Evolutionary conservation across 176 grass and related monocot genomes (phyloP).

Genomic region (Oryza rufipogon): DNA sequence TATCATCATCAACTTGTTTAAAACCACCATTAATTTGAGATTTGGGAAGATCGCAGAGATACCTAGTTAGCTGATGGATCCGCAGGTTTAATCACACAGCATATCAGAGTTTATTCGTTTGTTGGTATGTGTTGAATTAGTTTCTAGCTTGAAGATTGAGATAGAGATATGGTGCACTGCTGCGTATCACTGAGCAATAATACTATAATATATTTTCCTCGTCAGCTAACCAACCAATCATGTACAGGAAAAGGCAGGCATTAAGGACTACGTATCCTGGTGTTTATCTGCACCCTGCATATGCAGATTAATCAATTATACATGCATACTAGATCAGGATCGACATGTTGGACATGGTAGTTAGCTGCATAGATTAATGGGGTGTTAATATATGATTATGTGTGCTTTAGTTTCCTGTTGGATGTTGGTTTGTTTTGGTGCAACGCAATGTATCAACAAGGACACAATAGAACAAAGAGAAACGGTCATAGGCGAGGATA

Average conservation of each 20-base stretch:
- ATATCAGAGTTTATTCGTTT: neutral
- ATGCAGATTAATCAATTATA: neutral
- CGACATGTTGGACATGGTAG: neutral
- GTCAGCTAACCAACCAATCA: neutral
- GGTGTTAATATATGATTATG: neutral
- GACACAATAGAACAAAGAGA: neutral
- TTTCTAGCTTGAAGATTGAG: neutral
- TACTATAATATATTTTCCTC: neutral
- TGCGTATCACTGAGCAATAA: slow-evolving; percentile 12
- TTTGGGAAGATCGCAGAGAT: neutral
- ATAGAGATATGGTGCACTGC: neutral
- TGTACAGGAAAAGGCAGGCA: slow-evolving; percentile 26
- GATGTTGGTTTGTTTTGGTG: neutral
- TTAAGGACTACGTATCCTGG: slow-evolving; percentile 20
- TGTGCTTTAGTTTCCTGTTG: neutral
- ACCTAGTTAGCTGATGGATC: neutral
- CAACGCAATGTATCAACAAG: neutral
- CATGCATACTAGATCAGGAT: neutral
- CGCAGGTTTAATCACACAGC: no score
- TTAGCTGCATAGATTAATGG: neutral
- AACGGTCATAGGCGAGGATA: neutral
- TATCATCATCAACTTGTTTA: neutral
- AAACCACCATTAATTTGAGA: neutral
- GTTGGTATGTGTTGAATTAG: neutral
- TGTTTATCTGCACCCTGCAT: neutral